A percentile compares a stretch with the other conserved stretches of the same genome.
Evolutionary conservation across 768 basidiomycete genomes (phyloP).

Genomic region (Boletus edulis): DNA sequence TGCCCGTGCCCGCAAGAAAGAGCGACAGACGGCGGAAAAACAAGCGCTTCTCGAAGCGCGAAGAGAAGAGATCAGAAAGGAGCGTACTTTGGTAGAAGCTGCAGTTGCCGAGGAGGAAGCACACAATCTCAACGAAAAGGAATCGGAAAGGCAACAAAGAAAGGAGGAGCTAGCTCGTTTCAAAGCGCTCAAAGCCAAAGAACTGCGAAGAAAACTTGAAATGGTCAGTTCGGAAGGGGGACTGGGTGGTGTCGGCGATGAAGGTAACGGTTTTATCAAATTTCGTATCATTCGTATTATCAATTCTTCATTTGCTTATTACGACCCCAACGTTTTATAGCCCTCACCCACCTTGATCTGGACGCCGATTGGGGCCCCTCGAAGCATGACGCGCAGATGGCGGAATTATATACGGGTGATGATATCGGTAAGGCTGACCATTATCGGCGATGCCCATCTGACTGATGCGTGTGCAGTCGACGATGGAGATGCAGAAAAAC

Average conservation of each 20-base stretch:
- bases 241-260: slow-evolving; percentile 29
- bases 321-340: slow-evolving; percentile 30
- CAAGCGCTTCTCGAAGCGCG: slow-evolving; percentile 78
- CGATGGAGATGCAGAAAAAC: slow-evolving; percentile 59
- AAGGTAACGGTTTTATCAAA: slow-evolving; percentile 19
- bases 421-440: slow-evolving; percentile 31
- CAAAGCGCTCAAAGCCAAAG: slow-evolving; percentile 82
- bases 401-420: slow-evolving; percentile 61
- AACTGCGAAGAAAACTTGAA: slow-evolving; percentile 74
- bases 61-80: slow-evolving; percentile 71
- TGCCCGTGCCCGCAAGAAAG: slow-evolving; percentile 73
- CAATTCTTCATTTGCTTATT: background rate
- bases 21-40: slow-evolving; percentile 64
- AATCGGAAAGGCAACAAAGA: slow-evolving; percentile 20
- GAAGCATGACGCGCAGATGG: slow-evolving; percentile 82
- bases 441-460: background rate
- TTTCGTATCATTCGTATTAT: too few relatives aligned
- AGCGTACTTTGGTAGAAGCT: slow-evolving; percentile 60
- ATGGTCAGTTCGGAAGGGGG: slow-evolving; percentile 72
- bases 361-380: slow-evolving; percentile 93
- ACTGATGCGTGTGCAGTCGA: slow-evolving; percentile 13
- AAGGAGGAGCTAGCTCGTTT: slow-evolving; percentile 80
- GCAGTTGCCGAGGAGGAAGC: slow-evolving; percentile 70
- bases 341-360: slow-evolving; percentile 70
- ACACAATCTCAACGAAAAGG: slow-evolving; percentile 58